Evolutionary conservation across 768 basidiomycete genomes (phyloP).

Genomic region (Lactifluus hygrophoroides): DNA sequence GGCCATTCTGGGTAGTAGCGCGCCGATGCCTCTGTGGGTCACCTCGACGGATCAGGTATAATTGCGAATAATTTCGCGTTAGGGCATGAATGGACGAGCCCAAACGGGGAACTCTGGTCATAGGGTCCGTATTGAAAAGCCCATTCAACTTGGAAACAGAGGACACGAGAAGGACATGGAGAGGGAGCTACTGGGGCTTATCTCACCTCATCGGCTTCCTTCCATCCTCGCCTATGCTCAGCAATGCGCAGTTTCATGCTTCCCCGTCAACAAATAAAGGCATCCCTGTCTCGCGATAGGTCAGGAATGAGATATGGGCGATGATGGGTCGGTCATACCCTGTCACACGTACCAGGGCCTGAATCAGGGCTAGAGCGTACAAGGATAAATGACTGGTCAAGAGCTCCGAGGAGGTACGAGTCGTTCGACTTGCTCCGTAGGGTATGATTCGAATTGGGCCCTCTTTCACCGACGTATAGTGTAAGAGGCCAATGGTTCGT

Average conservation of each 20-base stretch:
- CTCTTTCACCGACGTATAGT: not conserved
- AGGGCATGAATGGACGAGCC: not conserved
- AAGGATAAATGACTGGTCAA: slow-evolving; percentile 1
- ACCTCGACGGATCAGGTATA: slow-evolving; percentile 8
- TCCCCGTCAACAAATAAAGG: not conserved
- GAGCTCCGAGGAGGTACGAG: not conserved
- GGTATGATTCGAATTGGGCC: not conserved
- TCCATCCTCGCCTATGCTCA: not conserved
- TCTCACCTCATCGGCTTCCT: slow-evolving; percentile 4
- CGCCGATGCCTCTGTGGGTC: not conserved
- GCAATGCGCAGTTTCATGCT: not conserved
- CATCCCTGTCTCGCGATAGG: slow-evolving; percentile 2
- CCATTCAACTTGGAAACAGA: not conserved
- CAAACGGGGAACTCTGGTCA: slow-evolving; percentile 10
- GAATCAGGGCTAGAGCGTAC: not conserved
- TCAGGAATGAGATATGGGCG: not conserved
- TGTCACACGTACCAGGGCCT: not conserved
- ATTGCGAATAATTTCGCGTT: slow-evolving; percentile 6
- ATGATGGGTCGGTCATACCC: not conserved
- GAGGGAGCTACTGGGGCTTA: not conserved
- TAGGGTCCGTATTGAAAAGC: not conserved
- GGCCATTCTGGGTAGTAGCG: slow-evolving; percentile 6
- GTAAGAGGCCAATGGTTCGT: not conserved
- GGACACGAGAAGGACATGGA: not conserved
- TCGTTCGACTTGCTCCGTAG: not conserved